Evolutionary conservation across 768 basidiomycete species (phyloP), one percentile per base, ranked within the genome.

Genomic region (Asterophora parasitica): DNA sequence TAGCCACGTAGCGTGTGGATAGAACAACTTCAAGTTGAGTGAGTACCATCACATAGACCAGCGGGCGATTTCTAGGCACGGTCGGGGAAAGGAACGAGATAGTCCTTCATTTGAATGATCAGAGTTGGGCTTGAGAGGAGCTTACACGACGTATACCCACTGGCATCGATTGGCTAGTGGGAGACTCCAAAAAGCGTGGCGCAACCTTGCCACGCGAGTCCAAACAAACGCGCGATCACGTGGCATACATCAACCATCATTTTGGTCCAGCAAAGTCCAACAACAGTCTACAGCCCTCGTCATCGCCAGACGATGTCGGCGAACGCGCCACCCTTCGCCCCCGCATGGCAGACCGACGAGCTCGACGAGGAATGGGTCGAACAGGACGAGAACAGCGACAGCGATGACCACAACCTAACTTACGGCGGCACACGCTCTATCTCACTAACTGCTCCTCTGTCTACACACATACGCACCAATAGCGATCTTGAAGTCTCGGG

Each of bases 311-410:
- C 61, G 55, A 72, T 71, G 68, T 51, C 64, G 19, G 61, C 56
- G 43, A 53, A 56, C 16, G 50, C 38, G 19, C 37, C 47, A 39
- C 49, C 57, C 10, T 30, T 48, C 35, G 47, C 46, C 15, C 89
- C 89, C 16, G 88, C 77, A 41, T 92, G 89, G 89, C 84, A 88
- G 63, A 91, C 90, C 1, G 88, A 89, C 45, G 92, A 94, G 61
- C 79, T 96, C 6, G 84, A 82, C 50, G 92, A 94, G 56, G 92
- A 94, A 71, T 96, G 92, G 92, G 73, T 88, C 49, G 89, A 92
- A 34, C 68, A 76, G 34, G 74, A 75, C 15, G 71, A 73, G 17
- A 67, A 70, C 41, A 65, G 66, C 38, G 61, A 59, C 36, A 66
- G 66, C 53, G 65, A 68, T 52, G 57, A 62, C 52, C 61, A 67